These are phyloP conservation scores for Coemansia sp. DNA, from an alignment of 192 early-diverging fungal species.

Conservation along the genomic window DNA sequence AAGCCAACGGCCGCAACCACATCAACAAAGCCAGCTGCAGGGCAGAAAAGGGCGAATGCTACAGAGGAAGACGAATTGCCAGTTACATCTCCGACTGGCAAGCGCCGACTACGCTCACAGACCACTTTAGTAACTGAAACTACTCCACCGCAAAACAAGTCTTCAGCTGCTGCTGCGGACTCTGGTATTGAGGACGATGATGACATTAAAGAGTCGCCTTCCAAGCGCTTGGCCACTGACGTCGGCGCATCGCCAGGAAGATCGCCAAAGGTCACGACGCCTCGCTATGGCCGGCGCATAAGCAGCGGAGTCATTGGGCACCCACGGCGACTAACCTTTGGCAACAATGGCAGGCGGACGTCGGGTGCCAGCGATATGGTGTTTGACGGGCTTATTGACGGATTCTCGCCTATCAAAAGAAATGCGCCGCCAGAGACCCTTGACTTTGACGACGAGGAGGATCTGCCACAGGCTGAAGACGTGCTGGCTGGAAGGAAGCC, in stretches of 20 bases:
- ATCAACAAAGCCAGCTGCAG: background rate
- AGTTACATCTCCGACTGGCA: background rate
- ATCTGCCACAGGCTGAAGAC: background rate
- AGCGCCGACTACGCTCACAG: background rate
- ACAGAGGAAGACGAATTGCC: background rate
- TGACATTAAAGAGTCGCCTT: background rate
- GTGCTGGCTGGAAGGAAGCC: background rate
- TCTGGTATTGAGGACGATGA: constrained; percentile 4
- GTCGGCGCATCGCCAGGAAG: constrained; percentile 2
- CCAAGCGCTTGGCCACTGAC: background rate
- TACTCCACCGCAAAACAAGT: background rate
- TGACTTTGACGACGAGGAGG: constrained; percentile 5
- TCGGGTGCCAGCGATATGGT: constrained; percentile 8
- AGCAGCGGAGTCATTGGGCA: background rate
- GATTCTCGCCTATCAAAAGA: constrained; percentile 39
- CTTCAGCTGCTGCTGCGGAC: background rate
- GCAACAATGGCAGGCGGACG: constrained; percentile 1
- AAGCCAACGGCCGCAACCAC: background rate
- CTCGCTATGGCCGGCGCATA: constrained; percentile 27
- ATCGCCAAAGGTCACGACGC: constrained; percentile 11
- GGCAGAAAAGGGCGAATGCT: background rate
- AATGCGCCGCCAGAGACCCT: constrained; percentile 13
- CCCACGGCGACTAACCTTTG: constrained; percentile 7
- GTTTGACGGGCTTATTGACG: constrained; percentile 37
- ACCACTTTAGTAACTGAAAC: no score